phyloP scores from a whole-genome alignment of 176 grass and related monocot species.

The Oryza rufipogon region DNA sequence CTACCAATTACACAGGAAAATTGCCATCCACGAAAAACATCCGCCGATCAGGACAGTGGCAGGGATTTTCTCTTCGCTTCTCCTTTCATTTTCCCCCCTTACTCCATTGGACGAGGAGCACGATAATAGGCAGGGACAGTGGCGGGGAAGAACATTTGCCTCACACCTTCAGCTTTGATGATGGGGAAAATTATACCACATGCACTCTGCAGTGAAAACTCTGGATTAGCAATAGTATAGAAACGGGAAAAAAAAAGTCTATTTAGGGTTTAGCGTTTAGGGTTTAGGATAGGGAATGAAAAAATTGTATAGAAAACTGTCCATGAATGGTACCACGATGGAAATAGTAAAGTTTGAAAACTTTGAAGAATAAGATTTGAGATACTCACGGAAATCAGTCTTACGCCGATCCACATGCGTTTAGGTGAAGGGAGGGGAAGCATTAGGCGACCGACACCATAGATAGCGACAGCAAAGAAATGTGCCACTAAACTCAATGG shows the following conservation, averaged over 20 bases:
- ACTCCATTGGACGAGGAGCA: slow-evolving; percentile 35
- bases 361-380: not conserved
- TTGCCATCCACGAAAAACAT: not conserved
- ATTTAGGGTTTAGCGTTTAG: not conserved
- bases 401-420: slow-evolving; percentile 78
- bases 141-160: slow-evolving; percentile 99
- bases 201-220: slow-evolving; percentile 56
- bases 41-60: not conserved
- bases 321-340: not conserved
- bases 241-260: not conserved
- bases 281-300: not conserved
- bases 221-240: slow-evolving; percentile 6
- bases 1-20: not conserved
- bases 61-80: not conserved
- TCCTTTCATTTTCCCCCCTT: not conserved
- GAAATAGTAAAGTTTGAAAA: not conserved
- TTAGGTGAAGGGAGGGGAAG: slow-evolving; percentile 85
- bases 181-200: slow-evolving; percentile 95
- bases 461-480: slow-evolving; percentile 98
- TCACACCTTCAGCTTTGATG: slow-evolving; percentile 93
- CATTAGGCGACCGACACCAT: slow-evolving; percentile 88
- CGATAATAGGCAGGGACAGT: slow-evolving; percentile 89
- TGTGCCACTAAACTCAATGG: slow-evolving; percentile 93
- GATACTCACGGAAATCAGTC: slow-evolving; percentile 82
- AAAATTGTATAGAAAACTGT: not conserved